Conservation (phyloP, 2,329 filamentous ascomycete species). For the Cephalotrichum gorgonifer region DNA sequence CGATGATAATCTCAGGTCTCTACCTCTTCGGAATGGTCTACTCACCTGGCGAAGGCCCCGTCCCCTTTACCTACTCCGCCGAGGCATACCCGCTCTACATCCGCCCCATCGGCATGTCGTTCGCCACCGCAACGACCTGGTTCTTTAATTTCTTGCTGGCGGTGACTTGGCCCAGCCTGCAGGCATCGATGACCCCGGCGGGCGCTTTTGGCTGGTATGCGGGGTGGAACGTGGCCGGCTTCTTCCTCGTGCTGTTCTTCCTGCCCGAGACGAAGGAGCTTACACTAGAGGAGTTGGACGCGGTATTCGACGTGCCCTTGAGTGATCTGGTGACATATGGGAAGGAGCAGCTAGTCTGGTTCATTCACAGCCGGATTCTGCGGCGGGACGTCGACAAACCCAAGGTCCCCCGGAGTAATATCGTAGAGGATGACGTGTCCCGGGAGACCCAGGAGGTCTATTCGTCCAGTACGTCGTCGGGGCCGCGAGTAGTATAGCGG, state of each 20-base stretch:
- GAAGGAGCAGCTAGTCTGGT: slow-evolving; percentile 1
- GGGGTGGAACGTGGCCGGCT: slow-evolving; percentile 35
- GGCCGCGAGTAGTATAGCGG: too few relatives aligned
- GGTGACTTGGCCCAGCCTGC: slow-evolving; percentile 35
- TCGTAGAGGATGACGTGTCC: background rate
- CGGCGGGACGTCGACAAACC: slow-evolving; percentile 2
- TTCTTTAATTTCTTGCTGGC: slow-evolving; percentile 27
- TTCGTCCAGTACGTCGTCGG: too few relatives aligned
- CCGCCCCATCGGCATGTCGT: slow-evolving; percentile 50
- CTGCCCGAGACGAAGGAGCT: slow-evolving; percentile 33
- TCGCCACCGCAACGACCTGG: slow-evolving; percentile 43
- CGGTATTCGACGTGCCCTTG: slow-evolving; percentile 17
- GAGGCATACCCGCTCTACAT: slow-evolving; percentile 57
- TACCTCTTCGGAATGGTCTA: slow-evolving; percentile 41
- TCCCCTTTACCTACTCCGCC: slow-evolving; percentile 57
- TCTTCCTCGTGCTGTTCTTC: slow-evolving; percentile 29
- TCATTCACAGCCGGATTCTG: background rate
- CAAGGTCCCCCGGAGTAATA: background rate
- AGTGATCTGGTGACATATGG: background rate
- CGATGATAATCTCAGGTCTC: slow-evolving; percentile 35
- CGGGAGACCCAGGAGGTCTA: background rate
- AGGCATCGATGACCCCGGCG: slow-evolving; percentile 30
- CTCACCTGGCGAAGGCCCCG: slow-evolving; percentile 50
- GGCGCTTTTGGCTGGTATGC: slow-evolving; percentile 40
- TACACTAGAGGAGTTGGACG: slow-evolving; percentile 32